Base-by-base conservation (phyloP, 2,329 filamentous ascomycete species). In the Dothideomycetidae sp. region DNA sequence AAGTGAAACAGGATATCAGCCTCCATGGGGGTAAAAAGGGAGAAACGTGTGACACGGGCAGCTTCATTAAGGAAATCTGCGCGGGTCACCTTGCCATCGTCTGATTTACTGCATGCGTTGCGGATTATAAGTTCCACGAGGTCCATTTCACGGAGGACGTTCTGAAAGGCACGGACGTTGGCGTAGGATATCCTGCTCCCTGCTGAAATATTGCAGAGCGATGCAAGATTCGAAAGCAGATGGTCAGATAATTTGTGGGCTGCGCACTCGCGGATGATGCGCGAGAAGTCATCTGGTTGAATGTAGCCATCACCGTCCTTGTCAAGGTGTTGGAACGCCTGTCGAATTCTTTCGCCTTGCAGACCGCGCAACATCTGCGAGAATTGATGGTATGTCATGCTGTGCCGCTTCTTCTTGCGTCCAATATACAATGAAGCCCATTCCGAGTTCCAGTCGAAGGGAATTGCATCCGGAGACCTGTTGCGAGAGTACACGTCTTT, bases 1-100 rank as follows among this genome's bases (percentile, higher is more conserved):
- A 98, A 98, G 64, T 96, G 90, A 69, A 98, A 98, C 29, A 98
- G 73, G 45, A 98, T 93, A 54, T 98, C 90, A 29, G 88, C 86
- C 61, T 98, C 90, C 85, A 96, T 94, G 10, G 90, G 90, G 0
- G 90, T 96, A 62, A 96, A 94, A 23, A 92, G 73, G 10, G 86
- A 92, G 67, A 94, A 98, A 45, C 90, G 78, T 15, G 88, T 93
- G 52, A 90, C 77, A 46, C 78, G 78, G 31, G 88, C 79, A 9
- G 90, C 88, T 64, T 94, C 86, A 59, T 93, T 88, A 45, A 96
- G 64, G 62, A 98, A 98, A 53, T 96, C 90, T 30, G 84, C 73
- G 36, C 85, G 75, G 3, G 88, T 94, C 55, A 98, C 96, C 64
- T 84, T 93, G 54, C 85, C 84, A 57, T 98, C 90, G 9, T 64